These are phyloP conservation scores for Boletus patriciae DNA, from an alignment of 768 basidiomycete genomes.

Conservation along the genomic window DNA sequence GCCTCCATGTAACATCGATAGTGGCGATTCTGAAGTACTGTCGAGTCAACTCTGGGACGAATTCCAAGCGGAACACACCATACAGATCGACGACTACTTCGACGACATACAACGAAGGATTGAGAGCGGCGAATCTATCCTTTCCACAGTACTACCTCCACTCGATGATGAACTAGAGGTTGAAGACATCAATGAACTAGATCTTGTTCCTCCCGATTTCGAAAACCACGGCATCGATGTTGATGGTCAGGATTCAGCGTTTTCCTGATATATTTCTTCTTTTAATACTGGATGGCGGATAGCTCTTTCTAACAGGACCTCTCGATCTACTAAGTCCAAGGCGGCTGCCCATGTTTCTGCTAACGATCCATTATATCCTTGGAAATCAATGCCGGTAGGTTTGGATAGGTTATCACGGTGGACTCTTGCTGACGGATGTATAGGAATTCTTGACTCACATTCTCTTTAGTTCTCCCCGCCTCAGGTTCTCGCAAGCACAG, in stretches of 20 bases:
- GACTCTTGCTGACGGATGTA: slow-evolving; percentile 11
- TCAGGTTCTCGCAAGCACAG: slow-evolving; percentile 33
- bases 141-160: not conserved
- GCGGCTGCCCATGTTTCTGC: not conserved
- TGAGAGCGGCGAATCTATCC: not conserved
- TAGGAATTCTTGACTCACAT: slow-evolving; percentile 32
- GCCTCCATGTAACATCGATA: not conserved
- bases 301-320: not conserved
- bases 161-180: not conserved
- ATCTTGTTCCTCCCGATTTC: not conserved
- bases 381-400: not conserved
- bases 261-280: no score
- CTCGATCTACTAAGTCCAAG: not conserved
- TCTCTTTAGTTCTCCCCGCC: slow-evolving; percentile 33
- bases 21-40: not conserved
- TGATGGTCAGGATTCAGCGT: no score
- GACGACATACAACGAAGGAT: not conserved
- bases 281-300: not conserved
- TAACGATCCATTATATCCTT: not conserved
- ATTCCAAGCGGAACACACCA: not conserved
- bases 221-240: not conserved
- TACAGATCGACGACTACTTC: slow-evolving; percentile 5
- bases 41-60: slow-evolving; percentile 4
- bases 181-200: not conserved
- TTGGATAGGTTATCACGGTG: not conserved